Conservation (phyloP, 495 filamentous ascomycete species). For the Penicillium desertorum region DNA sequence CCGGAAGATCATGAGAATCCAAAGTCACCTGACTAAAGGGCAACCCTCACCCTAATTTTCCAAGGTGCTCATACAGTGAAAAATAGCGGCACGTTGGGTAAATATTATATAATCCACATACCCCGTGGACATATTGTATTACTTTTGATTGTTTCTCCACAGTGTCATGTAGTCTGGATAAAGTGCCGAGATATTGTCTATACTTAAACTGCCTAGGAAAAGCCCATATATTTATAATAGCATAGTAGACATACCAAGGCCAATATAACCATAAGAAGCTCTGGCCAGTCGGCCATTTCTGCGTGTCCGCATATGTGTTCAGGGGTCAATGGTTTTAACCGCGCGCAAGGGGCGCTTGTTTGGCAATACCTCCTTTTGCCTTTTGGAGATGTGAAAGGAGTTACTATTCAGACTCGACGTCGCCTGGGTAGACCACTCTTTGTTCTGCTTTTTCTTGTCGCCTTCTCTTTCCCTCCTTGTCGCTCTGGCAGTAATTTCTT, state of each 20-base stretch:
- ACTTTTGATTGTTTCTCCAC: constrained; percentile 1
- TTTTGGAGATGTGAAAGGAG: constrained; percentile 38
- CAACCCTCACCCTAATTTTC: constrained; percentile 23
- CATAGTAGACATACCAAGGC: neutral
- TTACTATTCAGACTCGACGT: constrained; percentile 21
- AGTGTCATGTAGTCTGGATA: neutral
- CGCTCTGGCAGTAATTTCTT: constrained; percentile 39
- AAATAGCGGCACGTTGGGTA: neutral
- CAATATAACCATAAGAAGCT: neutral
- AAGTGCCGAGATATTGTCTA: neutral
- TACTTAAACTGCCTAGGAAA: neutral
- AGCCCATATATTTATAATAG: neutral
- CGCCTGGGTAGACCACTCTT: constrained; percentile 10
- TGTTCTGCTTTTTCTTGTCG: constrained; percentile 24
- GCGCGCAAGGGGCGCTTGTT: constrained; percentile 49
- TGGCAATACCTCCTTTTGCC: constrained; percentile 39
- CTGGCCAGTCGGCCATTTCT: neutral
- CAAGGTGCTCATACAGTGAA: neutral
- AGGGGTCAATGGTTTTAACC: constrained; percentile 34
- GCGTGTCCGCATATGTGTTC: constrained; percentile 9
- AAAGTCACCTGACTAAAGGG: neutral
- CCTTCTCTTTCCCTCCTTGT: constrained; percentile 21
- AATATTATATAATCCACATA: neutral
- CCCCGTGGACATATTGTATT: too few species aligned
- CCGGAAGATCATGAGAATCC: constrained; percentile 15